Conservation (phyloP, 2,329 filamentous ascomycete species). For the Xylariales sp. region DNA sequence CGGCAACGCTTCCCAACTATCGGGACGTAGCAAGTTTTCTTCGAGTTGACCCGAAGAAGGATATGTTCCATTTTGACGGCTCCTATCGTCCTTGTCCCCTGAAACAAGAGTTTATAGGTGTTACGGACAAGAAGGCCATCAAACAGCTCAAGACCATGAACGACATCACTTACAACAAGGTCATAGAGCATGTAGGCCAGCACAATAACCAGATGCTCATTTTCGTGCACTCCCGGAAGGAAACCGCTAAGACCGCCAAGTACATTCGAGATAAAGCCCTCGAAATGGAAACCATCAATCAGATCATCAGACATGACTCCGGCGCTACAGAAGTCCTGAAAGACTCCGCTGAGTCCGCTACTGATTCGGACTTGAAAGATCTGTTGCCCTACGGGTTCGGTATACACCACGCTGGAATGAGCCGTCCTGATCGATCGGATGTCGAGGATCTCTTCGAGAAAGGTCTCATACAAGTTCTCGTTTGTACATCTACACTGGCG, state of each 20-base stretch:
- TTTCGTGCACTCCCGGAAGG: slow-evolving; percentile 96
- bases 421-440: slow-evolving; percentile 84
- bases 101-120: slow-evolving; percentile 94
- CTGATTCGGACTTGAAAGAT: slow-evolving; percentile 87
- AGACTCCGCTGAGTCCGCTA: slow-evolving; percentile 76
- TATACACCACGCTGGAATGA: slow-evolving; percentile 98
- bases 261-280: slow-evolving; percentile 95
- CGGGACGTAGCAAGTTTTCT: slow-evolving; percentile 93
- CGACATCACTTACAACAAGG: slow-evolving; percentile 96
- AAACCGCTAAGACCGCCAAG: slow-evolving; percentile 94
- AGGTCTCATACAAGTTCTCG: slow-evolving; percentile 88
- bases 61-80: slow-evolving; percentile 93
- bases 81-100: slow-evolving; percentile 90
- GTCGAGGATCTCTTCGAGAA: slow-evolving; percentile 93
- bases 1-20: slow-evolving; percentile 94
- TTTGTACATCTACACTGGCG: slow-evolving; percentile 95
- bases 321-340: slow-evolving; percentile 84
- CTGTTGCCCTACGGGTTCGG: slow-evolving; percentile 93
- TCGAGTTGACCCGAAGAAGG: slow-evolving; percentile 78
- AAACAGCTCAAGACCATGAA: slow-evolving; percentile 99
- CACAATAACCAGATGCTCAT: slow-evolving; percentile 98
- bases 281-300: slow-evolving; percentile 94
- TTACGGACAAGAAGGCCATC: slow-evolving; percentile 97
- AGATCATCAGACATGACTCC: slow-evolving; percentile 89
- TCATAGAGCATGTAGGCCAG: slow-evolving; percentile 89